phyloP scores from a whole-genome alignment of 2,329 filamentous ascomycete species.

The Xylariomycetidae sp. region DNA sequence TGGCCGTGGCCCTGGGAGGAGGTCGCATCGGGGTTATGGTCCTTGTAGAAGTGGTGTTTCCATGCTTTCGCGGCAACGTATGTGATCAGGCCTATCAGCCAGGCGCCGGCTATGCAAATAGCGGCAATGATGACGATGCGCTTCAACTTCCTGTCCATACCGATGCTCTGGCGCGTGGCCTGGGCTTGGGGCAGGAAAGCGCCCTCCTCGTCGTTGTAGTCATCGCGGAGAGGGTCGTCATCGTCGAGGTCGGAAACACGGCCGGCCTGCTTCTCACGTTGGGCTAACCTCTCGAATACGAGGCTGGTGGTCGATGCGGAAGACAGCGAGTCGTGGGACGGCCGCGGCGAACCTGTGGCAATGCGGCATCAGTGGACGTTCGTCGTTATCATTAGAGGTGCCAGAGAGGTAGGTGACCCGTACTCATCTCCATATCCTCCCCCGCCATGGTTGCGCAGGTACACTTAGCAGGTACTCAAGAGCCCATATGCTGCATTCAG shows the following conservation, averaged over 20 bases:
- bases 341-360: slow-evolving; percentile 27
- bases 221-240: slow-evolving; percentile 37
- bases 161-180: slow-evolving; percentile 36
- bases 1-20: slow-evolving; percentile 58
- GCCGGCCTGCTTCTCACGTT: slow-evolving; percentile 34
- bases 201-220: slow-evolving; percentile 40
- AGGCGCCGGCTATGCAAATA: slow-evolving; percentile 57
- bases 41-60: slow-evolving; percentile 53
- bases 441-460: no score
- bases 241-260: slow-evolving; percentile 35
- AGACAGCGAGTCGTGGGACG: slow-evolving; percentile 57
- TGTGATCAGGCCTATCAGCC: slow-evolving; percentile 61
- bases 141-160: slow-evolving; percentile 61
- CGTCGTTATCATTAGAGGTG: no score
- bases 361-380: neutral
- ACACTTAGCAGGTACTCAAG: no score
- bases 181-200: slow-evolving; percentile 43
- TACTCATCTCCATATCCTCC: no score
- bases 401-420: no score
- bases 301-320: slow-evolving; percentile 79
- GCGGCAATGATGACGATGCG: slow-evolving; percentile 56
- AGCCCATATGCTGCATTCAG: no score
- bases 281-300: slow-evolving; percentile 70
- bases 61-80: slow-evolving; percentile 63
- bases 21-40: slow-evolving; percentile 64